A percentile compares a stretch with the other conserved stretches of the same genome.
These are phyloP conservation scores for Crithidia brevicula DNA, from an alignment of 208 protist species.

Conservation along the genomic window DNA sequence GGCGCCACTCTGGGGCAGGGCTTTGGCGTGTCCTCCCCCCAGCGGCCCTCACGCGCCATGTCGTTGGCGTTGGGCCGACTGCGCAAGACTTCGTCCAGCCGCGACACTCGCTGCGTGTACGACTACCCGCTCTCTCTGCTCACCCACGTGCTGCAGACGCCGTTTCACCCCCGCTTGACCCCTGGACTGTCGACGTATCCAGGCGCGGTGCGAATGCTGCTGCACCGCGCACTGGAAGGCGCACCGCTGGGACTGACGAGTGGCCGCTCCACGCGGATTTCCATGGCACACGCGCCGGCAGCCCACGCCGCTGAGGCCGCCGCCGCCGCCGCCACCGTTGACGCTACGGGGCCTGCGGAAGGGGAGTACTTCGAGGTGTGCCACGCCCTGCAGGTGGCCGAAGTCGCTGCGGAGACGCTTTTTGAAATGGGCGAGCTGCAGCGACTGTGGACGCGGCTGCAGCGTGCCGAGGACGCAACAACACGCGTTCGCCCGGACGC, in stretches of 20 bases:
- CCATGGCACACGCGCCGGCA: neutral
- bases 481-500: too few species aligned
- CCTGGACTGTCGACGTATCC: slow-evolving; percentile 12
- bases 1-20: neutral
- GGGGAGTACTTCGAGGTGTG: slow-evolving; percentile 32
- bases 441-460: slow-evolving; percentile 1
- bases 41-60: neutral
- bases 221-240: slow-evolving; percentile 31
- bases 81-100: neutral
- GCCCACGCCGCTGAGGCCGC: neutral
- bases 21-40: neutral
- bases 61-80: neutral
- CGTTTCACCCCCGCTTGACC: neutral
- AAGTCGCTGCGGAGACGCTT: slow-evolving; percentile 25
- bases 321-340: neutral
- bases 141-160: neutral
- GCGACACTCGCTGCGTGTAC: slow-evolving; percentile 14
- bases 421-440: slow-evolving; percentile 32
- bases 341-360: slow-evolving; percentile 1
- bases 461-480: neutral
- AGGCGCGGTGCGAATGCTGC: slow-evolving; percentile 24
- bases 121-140: slow-evolving; percentile 20
- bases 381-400: slow-evolving; percentile 28
- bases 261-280: neutral
- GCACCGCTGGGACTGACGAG: neutral